These are phyloP conservation scores for Pinus tabuliformis DNA, from an alignment of 75 land plant genomes.

Conservation along the genomic window DNA sequence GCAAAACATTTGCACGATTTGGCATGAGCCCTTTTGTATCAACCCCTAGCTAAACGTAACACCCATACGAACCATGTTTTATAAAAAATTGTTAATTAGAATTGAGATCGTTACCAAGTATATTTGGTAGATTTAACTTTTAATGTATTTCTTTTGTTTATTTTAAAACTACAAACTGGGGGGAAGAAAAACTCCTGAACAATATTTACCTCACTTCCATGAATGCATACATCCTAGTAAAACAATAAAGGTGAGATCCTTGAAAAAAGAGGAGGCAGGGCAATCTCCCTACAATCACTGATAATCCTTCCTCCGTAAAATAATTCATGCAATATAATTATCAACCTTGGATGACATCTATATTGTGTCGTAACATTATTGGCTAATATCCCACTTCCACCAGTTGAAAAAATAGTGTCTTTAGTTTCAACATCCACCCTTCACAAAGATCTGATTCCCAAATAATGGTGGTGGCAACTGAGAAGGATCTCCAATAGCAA, in stretches of 20 bases:
- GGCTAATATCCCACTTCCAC: slow-evolving; percentile 14
- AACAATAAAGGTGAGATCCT: too few relatives aligned
- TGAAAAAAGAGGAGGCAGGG: too few relatives aligned
- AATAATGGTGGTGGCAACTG: slow-evolving; percentile 24
- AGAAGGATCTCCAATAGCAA: slow-evolving; percentile 32
- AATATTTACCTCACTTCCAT: too few relatives aligned
- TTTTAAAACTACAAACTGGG: too few relatives aligned
- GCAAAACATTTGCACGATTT: slow-evolving; percentile 44
- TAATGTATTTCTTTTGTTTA: too few relatives aligned
- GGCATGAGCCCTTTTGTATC: slow-evolving; percentile 50
- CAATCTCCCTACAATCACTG: background rate
- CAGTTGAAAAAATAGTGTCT: slow-evolving; percentile 24
- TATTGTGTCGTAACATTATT: slow-evolving; percentile 26
- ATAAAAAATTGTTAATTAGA: slow-evolving; percentile 16
- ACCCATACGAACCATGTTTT: slow-evolving; percentile 73
- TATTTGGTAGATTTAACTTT: too few relatives aligned
- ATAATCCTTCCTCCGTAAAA: slow-evolving; percentile 23
- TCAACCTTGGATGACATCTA: slow-evolving; percentile 32
- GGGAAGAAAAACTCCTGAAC: too few relatives aligned
- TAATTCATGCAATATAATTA: slow-evolving; percentile 19
- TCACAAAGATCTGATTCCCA: slow-evolving; percentile 4
- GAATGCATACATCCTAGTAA: too few relatives aligned
- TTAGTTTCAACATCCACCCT: background rate
- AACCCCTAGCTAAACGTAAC: slow-evolving; percentile 69
- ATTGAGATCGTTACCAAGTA: too few relatives aligned